Conservation (phyloP, 108 stramenopile species). For the Schizochytrium sp. region DNA sequence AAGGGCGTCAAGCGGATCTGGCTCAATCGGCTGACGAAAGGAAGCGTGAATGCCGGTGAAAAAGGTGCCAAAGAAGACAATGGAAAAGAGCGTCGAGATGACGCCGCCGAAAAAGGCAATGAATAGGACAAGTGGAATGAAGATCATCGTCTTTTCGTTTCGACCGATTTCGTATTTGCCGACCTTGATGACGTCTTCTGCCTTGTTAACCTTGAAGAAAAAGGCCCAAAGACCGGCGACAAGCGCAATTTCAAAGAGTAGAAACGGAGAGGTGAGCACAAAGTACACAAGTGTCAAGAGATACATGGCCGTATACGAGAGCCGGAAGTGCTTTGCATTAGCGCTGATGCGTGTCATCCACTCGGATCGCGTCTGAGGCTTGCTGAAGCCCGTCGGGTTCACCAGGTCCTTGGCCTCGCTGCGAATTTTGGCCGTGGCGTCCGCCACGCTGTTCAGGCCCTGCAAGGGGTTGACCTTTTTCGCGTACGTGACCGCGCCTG, state of each 20-base stretch:
- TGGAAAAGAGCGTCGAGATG: background rate
- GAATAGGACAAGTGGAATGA: background rate
- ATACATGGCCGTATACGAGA: background rate
- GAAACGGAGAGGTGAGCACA: constrained; percentile 11
- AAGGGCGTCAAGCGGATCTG: background rate
- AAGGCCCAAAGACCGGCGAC: background rate
- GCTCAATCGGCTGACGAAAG: background rate
- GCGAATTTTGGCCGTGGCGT: background rate
- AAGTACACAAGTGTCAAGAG: background rate
- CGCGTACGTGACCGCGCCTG: background rate
- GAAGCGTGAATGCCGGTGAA: background rate
- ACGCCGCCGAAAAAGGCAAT: constrained; percentile 1
- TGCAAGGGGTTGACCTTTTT: background rate
- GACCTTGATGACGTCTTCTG: constrained; percentile 12
- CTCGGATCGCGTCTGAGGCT: background rate
- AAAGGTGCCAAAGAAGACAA: background rate
- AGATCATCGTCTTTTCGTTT: background rate
- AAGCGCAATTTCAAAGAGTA: background rate
- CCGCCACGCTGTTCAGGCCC: constrained; percentile 3
- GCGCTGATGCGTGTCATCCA: constrained; percentile 1
- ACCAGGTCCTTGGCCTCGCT: constrained; percentile 10
- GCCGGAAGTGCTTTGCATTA: background rate
- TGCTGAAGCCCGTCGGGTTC: background rate
- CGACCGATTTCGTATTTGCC: background rate
- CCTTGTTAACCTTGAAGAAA: constrained; percentile 14